These are phyloP conservation scores for Mycena alexandri DNA, from an alignment of 768 basidiomycete species.

Conservation along the genomic window DNA sequence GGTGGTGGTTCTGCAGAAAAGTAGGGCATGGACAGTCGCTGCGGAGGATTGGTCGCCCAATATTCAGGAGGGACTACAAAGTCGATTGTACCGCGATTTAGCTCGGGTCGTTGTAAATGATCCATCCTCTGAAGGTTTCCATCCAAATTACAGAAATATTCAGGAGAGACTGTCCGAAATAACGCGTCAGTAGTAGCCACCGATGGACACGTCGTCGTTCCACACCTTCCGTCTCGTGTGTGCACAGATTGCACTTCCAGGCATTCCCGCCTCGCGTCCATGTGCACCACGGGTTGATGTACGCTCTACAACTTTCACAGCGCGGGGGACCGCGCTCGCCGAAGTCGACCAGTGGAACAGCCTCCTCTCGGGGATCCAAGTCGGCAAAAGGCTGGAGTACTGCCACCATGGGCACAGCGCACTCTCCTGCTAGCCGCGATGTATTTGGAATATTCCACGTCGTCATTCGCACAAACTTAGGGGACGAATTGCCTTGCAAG, in stretches of 20 bases:
- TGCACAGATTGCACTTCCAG: slow-evolving; percentile 96
- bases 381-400: slow-evolving; percentile 93
- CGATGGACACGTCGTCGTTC: slow-evolving; percentile 21
- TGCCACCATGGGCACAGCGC: slow-evolving; percentile 87
- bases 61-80: slow-evolving; percentile 87
- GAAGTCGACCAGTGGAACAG: slow-evolving; percentile 81
- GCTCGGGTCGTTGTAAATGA: slow-evolving; percentile 84
- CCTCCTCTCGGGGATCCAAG: slow-evolving; percentile 81
- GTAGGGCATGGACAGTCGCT: slow-evolving; percentile 65
- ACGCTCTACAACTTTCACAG: slow-evolving; percentile 87
- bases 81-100: slow-evolving; percentile 93
- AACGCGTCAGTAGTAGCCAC: slow-evolving; percentile 10
- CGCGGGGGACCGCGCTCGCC: slow-evolving; percentile 83
- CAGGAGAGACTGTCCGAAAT: slow-evolving; percentile 68
- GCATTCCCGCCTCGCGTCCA: slow-evolving; percentile 86
- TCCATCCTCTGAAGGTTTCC: slow-evolving; percentile 83
- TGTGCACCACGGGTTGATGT: slow-evolving; percentile 94
- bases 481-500: slow-evolving; percentile 83
- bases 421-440: slow-evolving; percentile 82
- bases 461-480: slow-evolving; percentile 89
- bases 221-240: slow-evolving; percentile 86
- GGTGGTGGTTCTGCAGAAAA: slow-evolving; percentile 63
- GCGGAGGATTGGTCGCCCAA: slow-evolving; percentile 81
- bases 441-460: slow-evolving; percentile 91
- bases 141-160: slow-evolving; percentile 90